Base-by-base conservation (phyloP, 164 flowering plant species). In the Amborella trichopoda region DNA sequence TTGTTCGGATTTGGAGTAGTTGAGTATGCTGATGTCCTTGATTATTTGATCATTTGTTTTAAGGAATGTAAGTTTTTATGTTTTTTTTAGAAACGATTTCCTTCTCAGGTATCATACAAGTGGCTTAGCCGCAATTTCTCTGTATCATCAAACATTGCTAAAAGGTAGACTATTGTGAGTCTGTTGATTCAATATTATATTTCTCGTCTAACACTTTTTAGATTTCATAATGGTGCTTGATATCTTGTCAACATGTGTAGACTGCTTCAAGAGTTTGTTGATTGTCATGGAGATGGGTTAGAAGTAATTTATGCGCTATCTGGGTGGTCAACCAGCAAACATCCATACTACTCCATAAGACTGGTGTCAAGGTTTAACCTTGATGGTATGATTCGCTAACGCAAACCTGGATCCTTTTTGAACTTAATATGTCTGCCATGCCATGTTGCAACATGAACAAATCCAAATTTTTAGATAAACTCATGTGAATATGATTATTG, bases 41-140 rank as follows among this genome's bases (percentile, higher is more conserved):
- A n/a, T n/a, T n/a, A n/a, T n/a, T n/a, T n/a, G n/a, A n/a, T n/a
- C n/a, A n/a, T n/a, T n/a, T n/a, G n/a, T n/a, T n/a, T n/a, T n/a
- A n/a, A n/a, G n/a, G n/a, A n/a, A n/a, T n/a, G n/a, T n/a, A n/a
- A n/a, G n/a, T n/a, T n/a, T n/a, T n/a, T n/a, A n/a, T n/a, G n/a
- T n/a, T n/a, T 52, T 8, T 16, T 19, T 19, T 27, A 25, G 44
- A 32, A 25, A 16, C 18, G 34, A 26, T 40, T 44, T 12, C 28
- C 34, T 32, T 56, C 23, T 47, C 75, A 88, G 95, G 89, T 86
- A 56, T 86, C 97, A 0, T 90, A 86, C 70, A 90, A 85, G 66
- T 86, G 95, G 95, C 67, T 81, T 39, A 86, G 97, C 76, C 91
- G 95, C 46, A 79, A 77, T 51, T 81, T 76, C 55, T 70, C 69